Evolutionary conservation across 75 land plant species (phyloP).

Genomic region (Cupressus sempervirens): DNA sequence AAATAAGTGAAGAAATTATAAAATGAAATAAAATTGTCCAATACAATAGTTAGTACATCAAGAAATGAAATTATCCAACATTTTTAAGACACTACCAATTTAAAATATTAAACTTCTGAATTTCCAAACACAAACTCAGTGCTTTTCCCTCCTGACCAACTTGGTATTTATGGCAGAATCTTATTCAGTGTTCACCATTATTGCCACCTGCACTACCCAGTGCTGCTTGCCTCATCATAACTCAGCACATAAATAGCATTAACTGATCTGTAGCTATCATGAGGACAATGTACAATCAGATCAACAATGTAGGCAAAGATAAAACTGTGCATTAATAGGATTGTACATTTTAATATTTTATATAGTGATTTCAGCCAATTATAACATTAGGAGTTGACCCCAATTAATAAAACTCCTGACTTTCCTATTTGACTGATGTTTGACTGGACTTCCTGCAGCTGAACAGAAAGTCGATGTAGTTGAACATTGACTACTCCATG

Average conservation of each 20-base stretch:
- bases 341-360: neutral
- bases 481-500: neutral
- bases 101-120: neutral
- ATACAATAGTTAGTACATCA: neutral
- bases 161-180: neutral
- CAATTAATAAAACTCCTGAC: neutral
- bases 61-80: neutral
- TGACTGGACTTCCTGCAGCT: neutral
- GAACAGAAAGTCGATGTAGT: neutral
- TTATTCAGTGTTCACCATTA: neutral
- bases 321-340: neutral
- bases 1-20: neutral
- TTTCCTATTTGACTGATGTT: neutral
- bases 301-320: neutral
- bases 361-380: neutral
- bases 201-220: neutral
- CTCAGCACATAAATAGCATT: neutral
- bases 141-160: neutral
- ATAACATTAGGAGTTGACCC: neutral
- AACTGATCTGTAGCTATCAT: neutral
- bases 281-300: neutral
- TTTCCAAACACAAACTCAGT: neutral
- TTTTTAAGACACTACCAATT: neutral
- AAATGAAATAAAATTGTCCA: neutral
- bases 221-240: neutral